A percentile compares a stretch with the other conserved stretches of the same genome.
Evolutionary conservation across 768 basidiomycete species (phyloP).

Genomic region (Leccinellum albellum): DNA sequence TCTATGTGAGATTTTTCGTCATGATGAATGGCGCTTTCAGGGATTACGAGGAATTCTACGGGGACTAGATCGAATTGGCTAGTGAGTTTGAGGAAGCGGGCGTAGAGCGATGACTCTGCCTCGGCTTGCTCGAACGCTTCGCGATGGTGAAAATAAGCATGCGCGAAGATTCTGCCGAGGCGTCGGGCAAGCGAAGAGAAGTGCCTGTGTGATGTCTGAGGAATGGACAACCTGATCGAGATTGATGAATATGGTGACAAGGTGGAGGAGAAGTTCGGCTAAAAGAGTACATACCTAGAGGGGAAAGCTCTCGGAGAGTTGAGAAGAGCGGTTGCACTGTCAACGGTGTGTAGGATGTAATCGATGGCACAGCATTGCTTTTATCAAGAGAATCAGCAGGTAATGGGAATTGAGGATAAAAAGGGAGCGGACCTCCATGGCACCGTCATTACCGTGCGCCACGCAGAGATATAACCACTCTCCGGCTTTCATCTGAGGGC

Average conservation of each 20-base stretch:
- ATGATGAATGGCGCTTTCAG: conserved; percentile 37
- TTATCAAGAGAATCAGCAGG: conserved; percentile 15
- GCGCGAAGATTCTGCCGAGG: conserved; percentile 91
- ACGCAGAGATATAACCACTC: conserved; percentile 98
- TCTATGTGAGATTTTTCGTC: conserved; percentile 25
- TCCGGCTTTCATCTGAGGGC: conserved; percentile 98
- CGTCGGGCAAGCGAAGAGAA: conserved; percentile 87
- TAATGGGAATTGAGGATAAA: not conserved
- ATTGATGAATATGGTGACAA: conserved; percentile 18
- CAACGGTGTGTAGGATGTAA: conserved; percentile 90
- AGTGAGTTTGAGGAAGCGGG: conserved; percentile 83
- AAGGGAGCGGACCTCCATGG: conserved; percentile 65
- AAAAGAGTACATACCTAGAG: conserved; percentile 58
- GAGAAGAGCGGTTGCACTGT: conserved; percentile 87
- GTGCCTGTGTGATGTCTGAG: conserved; percentile 75
- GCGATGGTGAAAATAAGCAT: conserved; percentile 93
- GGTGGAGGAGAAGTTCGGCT: conserved; percentile 13
- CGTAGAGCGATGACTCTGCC: conserved; percentile 86
- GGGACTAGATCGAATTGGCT: conserved; percentile 80
- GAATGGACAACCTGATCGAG: conserved; percentile 67
- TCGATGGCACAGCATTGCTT: conserved; percentile 97
- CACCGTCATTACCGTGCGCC: conserved; percentile 85
- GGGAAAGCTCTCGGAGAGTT: conserved; percentile 92
- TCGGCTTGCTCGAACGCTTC: conserved; percentile 89
- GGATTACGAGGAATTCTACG: conserved; percentile 79